These are phyloP conservation scores for Rhizoclosmatium globosum DNA, from an alignment of 192 early-diverging fungal genomes.

Conservation along the genomic window DNA sequence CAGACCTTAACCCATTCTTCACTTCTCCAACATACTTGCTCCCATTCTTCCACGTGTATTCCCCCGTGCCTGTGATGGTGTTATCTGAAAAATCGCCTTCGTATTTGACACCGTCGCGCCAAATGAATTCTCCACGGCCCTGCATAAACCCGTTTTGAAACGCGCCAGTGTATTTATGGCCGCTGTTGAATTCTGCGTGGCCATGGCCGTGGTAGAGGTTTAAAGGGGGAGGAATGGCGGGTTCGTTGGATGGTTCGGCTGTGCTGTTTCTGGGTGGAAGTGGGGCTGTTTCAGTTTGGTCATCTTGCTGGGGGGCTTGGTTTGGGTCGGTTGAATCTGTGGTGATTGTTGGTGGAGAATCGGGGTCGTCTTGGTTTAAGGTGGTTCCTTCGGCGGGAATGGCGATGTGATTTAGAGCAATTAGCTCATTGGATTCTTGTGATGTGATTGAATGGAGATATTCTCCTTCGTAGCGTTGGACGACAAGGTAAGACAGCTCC, in stretches of 20 bases:
- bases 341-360: not conserved
- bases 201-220: constrained; percentile 40
- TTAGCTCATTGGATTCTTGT: not conserved
- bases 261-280: not conserved
- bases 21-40: constrained; percentile 56
- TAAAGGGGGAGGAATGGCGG: not conserved
- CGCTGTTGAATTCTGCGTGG: constrained; percentile 43
- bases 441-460: constrained; percentile 39
- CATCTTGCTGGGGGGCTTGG: not conserved
- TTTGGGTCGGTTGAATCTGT: not conserved
- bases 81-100: constrained; percentile 55
- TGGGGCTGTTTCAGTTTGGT: not conserved
- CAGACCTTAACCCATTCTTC: constrained; percentile 54
- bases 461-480: constrained; percentile 58
- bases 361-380: not conserved
- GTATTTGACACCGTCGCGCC: constrained; percentile 54
- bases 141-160: constrained; percentile 56
- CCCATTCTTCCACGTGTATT: constrained; percentile 58
- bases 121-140: constrained; percentile 53
- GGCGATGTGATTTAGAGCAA: not conserved
- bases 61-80: constrained; percentile 53
- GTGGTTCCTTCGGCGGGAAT: not conserved
- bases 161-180: constrained; percentile 46
- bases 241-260: not conserved
- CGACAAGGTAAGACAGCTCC: constrained; percentile 67